These are phyloP conservation scores for Miscanthus lutarioriparius DNA, from an alignment of 176 grass and related monocot species.

Conservation along the genomic window DNA sequence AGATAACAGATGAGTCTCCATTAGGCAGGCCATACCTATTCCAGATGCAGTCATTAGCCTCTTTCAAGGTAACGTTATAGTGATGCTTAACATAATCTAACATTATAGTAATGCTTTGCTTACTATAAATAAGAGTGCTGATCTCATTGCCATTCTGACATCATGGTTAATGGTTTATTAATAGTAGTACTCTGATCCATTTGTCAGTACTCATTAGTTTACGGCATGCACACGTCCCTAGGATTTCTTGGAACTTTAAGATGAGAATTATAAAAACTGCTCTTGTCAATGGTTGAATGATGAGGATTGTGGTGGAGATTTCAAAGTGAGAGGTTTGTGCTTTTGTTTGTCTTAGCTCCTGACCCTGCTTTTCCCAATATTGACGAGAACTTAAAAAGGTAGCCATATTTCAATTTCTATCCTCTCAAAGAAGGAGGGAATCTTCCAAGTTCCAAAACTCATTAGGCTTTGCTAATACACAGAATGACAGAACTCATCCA, in stretches of 20 bases:
- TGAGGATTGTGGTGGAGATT: conserved; percentile 27
- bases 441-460: conserved; percentile 13
- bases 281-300: conserved; percentile 27
- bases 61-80: conserved; percentile 17
- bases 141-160: conserved; percentile 36
- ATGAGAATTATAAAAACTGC: conserved; percentile 33
- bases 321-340: conserved; percentile 29
- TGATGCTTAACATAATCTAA: background rate
- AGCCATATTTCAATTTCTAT: conserved; percentile 37
- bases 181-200: conserved; percentile 13
- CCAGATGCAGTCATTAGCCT: background rate
- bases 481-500: background rate
- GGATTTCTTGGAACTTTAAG: conserved; percentile 52
- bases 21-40: background rate
- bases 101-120: background rate
- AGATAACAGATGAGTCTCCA: background rate
- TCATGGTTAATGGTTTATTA: conserved; percentile 22
- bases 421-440: background rate
- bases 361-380: conserved; percentile 17
- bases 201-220: conserved; percentile 25
- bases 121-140: conserved; percentile 21
- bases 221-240: conserved; percentile 48
- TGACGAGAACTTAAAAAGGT: conserved; percentile 11
- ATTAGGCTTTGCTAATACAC: background rate
- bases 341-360: conserved; percentile 28